Percentiles rank a stretch among this genome's conserved stretches.
Evolutionary conservation across 2,329 filamentous ascomycete species (phyloP).

Genomic region (Xylaria sp.): DNA sequence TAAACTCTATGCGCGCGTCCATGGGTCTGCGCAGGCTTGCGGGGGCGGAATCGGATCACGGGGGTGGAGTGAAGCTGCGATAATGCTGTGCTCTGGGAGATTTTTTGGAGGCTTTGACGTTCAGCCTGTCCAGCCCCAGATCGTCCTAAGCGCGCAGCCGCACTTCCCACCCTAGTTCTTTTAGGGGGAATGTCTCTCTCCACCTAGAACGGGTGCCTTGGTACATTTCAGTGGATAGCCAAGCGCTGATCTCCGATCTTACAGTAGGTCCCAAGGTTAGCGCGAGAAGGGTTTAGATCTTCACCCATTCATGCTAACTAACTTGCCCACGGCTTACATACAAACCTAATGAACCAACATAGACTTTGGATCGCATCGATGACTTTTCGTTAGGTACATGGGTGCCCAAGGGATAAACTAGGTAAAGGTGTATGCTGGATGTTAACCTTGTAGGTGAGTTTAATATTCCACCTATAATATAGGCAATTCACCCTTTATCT

Average conservation of each 20-base stretch:
- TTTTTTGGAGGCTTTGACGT: constrained; percentile 30
- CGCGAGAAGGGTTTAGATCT: no score
- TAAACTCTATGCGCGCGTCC: not conserved
- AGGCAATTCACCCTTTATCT: no score
- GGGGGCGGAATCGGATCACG: not conserved
- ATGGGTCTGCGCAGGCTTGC: not conserved
- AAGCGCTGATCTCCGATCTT: not conserved
- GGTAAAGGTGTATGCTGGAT: no score
- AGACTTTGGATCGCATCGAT: no score
- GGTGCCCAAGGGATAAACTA: no score
- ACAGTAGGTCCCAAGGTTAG: not conserved
- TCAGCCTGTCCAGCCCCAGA: constrained; percentile 22
- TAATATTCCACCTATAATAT: no score
- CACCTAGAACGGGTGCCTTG: not conserved
- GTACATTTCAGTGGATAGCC: not conserved
- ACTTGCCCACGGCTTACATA: no score
- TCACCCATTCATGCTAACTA: no score
- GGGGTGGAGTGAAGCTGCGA: constrained; percentile 19
- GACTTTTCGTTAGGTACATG: no score
- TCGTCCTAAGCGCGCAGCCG: constrained; percentile 26
- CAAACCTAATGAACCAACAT: no score
- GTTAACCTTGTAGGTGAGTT: no score
- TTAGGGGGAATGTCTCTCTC: not conserved
- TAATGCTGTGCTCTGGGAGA: constrained; percentile 1
- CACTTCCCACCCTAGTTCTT: not conserved